Conservation (phyloP, 2,329 filamentous ascomycete genomes). For the Trichoderma oligosporum region DNA sequence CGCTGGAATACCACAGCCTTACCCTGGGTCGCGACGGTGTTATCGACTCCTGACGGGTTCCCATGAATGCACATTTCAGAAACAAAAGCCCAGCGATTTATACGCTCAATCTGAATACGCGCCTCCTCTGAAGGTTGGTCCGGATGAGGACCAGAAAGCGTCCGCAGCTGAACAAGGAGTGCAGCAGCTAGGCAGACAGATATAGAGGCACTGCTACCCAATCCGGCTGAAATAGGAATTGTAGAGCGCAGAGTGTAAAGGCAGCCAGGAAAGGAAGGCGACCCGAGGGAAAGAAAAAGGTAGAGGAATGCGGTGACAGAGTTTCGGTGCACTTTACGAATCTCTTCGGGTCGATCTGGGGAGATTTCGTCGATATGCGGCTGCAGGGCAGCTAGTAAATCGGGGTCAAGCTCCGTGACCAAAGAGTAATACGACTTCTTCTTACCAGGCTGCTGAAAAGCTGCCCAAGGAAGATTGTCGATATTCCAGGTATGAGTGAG, state of each 20-base stretch:
- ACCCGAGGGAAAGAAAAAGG: slow-evolving; percentile 83
- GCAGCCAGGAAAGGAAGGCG: slow-evolving; percentile 71
- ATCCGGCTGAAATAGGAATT: slow-evolving; percentile 84
- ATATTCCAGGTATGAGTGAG: slow-evolving; percentile 93
- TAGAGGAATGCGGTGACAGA: slow-evolving; percentile 88
- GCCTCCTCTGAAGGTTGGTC: slow-evolving; percentile 87
- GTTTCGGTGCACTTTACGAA: slow-evolving; percentile 78
- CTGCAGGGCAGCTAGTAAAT: slow-evolving; percentile 75
- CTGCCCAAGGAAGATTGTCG: slow-evolving; percentile 80
- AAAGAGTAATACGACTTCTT: slow-evolving; percentile 95
- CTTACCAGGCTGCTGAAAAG: slow-evolving; percentile 75
- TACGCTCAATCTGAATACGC: slow-evolving; percentile 85
- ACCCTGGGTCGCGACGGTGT: slow-evolving; percentile 89
- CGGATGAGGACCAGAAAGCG: slow-evolving; percentile 83
- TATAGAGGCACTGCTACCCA: slow-evolving; percentile 93
- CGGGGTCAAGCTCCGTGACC: slow-evolving; percentile 76
- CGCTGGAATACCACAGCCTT: slow-evolving; percentile 92
- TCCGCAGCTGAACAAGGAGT: slow-evolving; percentile 80
- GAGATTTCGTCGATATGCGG: slow-evolving; percentile 75
- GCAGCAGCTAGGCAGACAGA: slow-evolving; percentile 83
- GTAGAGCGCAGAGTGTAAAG: slow-evolving; percentile 90
- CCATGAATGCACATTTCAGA: slow-evolving; percentile 96
- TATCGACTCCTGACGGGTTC: slow-evolving; percentile 94
- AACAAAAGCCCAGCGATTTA: slow-evolving; percentile 97
- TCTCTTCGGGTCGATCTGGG: slow-evolving; percentile 58